Percentiles rank a stretch among this genome's conserved stretches.
Conservation (phyloP, 1,284 basidiomycete genomes). For the Sporisorium exsertum region DNA sequence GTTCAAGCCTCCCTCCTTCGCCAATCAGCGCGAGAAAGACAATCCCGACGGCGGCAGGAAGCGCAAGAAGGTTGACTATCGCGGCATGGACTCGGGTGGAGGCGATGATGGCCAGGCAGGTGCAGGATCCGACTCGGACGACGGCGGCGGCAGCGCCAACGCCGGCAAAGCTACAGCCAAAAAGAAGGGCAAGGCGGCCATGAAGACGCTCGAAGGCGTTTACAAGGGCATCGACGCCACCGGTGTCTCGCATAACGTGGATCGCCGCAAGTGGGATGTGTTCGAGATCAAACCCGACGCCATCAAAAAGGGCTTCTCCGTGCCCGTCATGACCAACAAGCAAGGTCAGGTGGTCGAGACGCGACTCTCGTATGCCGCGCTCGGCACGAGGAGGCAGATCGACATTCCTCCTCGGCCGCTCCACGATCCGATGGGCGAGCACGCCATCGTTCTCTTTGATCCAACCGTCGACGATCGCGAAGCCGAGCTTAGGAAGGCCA, state of each 20-base stretch:
- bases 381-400: slow-evolving; percentile 86
- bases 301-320: slow-evolving; percentile 76
- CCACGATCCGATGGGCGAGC: slow-evolving; percentile 96
- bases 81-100: slow-evolving; percentile 57
- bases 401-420: slow-evolving; percentile 89
- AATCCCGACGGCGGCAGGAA: slow-evolving; percentile 50
- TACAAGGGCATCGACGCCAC: slow-evolving; percentile 66
- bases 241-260: slow-evolving; percentile 65
- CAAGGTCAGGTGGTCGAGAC: slow-evolving; percentile 80
- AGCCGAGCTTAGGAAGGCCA: slow-evolving; percentile 54
- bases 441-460: slow-evolving; percentile 96
- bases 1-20: slow-evolving; percentile 63
- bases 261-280: slow-evolving; percentile 60
- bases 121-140: slow-evolving; percentile 33
- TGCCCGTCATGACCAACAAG: slow-evolving; percentile 85
- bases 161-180: slow-evolving; percentile 23
- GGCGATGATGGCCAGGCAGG: slow-evolving; percentile 50
- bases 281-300: slow-evolving; percentile 60
- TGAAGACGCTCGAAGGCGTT: slow-evolving; percentile 61
- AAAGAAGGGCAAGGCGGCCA: slow-evolving; percentile 42
- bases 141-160: slow-evolving; percentile 18
- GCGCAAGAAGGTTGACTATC: slow-evolving; percentile 64
- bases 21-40: slow-evolving; percentile 39
- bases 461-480: slow-evolving; percentile 84
- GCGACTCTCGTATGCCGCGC: slow-evolving; percentile 78